These are phyloP conservation scores for Lotus japonicus DNA, from an alignment of 306 rosid genomes.

Conservation along the genomic window DNA sequence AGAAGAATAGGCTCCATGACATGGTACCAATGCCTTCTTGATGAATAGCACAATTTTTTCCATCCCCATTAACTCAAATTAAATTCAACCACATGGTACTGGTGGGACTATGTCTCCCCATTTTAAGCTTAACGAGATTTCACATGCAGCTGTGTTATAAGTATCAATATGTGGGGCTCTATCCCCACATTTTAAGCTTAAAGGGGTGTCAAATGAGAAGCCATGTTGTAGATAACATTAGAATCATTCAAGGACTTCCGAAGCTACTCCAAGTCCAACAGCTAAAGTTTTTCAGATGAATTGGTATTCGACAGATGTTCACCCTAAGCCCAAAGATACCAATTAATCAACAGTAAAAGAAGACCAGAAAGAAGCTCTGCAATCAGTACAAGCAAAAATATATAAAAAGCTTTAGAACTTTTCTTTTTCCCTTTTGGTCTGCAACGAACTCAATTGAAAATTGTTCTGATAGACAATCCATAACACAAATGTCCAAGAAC, in stretches of 20 bases:
- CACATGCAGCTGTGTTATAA: neutral
- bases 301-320: neutral
- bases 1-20: neutral
- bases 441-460: neutral
- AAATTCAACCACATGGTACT: neutral
- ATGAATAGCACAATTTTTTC: neutral
- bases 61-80: conserved; percentile 1
- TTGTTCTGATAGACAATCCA: neutral
- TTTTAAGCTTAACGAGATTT: neutral
- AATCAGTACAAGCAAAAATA: neutral
- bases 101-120: neutral
- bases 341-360: conserved; percentile 6
- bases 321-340: neutral
- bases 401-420: neutral
- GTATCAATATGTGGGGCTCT: neutral
- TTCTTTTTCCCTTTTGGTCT: neutral
- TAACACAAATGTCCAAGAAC: neutral
- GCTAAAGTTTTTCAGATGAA: neutral
- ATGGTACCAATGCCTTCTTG: neutral
- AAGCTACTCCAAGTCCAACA: neutral
- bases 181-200: neutral
- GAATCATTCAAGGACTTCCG: neutral
- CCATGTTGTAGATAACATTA: conserved; percentile 5
- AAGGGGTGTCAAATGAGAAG: neutral
- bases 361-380: neutral